A percentile compares a stretch with the other conserved stretches of the same genome.
Conservation (phyloP, 805 yeast genomes). For the Metschnikowia peoriensis region DNA sequence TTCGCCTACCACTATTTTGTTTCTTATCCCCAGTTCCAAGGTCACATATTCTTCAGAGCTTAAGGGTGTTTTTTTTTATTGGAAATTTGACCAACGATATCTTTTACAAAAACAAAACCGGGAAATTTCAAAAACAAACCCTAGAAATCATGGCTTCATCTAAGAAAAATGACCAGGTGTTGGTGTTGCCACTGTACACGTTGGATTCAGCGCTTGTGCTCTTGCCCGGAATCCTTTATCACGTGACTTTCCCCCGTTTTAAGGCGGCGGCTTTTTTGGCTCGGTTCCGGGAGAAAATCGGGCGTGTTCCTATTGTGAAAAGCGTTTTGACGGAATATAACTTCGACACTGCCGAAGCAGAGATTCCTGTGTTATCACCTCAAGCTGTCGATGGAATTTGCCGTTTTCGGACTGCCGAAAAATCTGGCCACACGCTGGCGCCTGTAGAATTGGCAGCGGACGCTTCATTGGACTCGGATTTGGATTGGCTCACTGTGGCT, state of each 20-base stretch:
- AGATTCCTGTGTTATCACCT: slow-evolving; percentile 22
- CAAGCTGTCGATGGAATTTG: slow-evolving; percentile 34
- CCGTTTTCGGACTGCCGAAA: slow-evolving; percentile 18
- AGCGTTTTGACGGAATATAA: slow-evolving; percentile 37
- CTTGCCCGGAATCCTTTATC: slow-evolving; percentile 62
- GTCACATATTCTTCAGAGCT: too few relatives aligned
- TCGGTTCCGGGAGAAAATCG: slow-evolving; percentile 34
- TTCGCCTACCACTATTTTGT: too few relatives aligned
- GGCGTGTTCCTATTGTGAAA: slow-evolving; percentile 27
- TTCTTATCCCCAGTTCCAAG: too few relatives aligned
- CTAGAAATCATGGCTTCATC: neutral
- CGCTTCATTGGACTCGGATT: slow-evolving; percentile 16
- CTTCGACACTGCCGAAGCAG: slow-evolving; percentile 20
- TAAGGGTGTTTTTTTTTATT: too few relatives aligned
- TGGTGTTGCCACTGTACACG: slow-evolving; percentile 40
- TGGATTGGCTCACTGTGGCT: slow-evolving; percentile 39
- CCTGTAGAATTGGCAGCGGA: neutral
- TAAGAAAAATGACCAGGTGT: slow-evolving; percentile 1
- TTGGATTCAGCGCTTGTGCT: slow-evolving; percentile 47
- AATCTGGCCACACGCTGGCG: slow-evolving; percentile 1
- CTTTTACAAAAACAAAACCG: too few relatives aligned
- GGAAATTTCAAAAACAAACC: neutral
- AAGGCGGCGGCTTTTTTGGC: slow-evolving; percentile 48
- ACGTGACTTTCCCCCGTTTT: slow-evolving; percentile 48
- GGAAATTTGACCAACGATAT: too few relatives aligned